Base-by-base conservation (phyloP, 768 basidiomycete species). In the Fistulinella prunicolor region DNA sequence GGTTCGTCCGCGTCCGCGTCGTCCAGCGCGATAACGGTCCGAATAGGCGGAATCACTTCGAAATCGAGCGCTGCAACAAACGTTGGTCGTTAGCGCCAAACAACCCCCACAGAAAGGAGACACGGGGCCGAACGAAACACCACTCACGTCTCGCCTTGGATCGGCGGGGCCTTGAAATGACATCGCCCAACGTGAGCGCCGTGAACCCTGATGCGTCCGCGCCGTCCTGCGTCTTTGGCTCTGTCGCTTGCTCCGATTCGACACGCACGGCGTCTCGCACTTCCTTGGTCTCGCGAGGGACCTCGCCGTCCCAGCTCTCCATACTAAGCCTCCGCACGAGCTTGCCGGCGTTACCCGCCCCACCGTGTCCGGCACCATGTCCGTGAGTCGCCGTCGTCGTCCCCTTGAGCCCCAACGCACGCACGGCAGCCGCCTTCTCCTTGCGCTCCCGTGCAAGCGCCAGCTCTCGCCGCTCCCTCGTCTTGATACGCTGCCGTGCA, bases 401-500 rank as follows among this genome's bases (percentile, higher is more conserved):
- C 14, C 43, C 46, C 49, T 60, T 66, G 54, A 62, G 36, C 12
- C 60, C 62, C 6, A 55, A 20, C 22, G 50, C 49, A 6, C 50
- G 52, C 41, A 38, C 44, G 3, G 36, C 43, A 3, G 60, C 50
- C 7, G 51, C 60, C 51, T 55, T 60, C 50, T 67, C 60, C 54
- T 69, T 66, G 50, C 65, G 65, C 47, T 65, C 55, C 65, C 53
- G 65, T 9, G 56, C 51, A 6, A 65, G 62, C 12, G 58, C 54
- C 9, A 68, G 60, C 50, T 62, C 67, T 42, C 45, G 67, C 22
- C 65, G 64, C 47, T 66, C 63, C 51, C 64, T 67, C 43, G 49
- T 55, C 51, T 66, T 67, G 45, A 47, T 55, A 20, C 58, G 66
- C 26, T 66, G 66, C 47, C 68, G 66, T 8, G 66, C 66, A 24